A percentile compares a stretch with the other conserved stretches of the same genome.
Conservation (phyloP, 176 grass and related monocot species). For the Melocanna baccifera region DNA sequence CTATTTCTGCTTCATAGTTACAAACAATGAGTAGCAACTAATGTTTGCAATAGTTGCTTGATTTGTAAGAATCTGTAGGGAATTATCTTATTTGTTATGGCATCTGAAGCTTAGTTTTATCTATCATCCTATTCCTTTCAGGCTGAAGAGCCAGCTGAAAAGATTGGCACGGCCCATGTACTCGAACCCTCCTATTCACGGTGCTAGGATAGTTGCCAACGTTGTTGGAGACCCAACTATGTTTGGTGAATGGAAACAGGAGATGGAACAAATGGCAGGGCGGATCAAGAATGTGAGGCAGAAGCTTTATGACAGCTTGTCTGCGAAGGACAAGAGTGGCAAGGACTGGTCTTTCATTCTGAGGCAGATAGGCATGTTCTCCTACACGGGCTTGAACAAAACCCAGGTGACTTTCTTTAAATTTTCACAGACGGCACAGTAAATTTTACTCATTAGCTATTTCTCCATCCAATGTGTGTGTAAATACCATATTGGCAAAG, state of each 20-base stretch:
- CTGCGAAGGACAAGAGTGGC: constrained; percentile 67
- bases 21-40: neutral
- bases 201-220: constrained; percentile 87
- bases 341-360: constrained; percentile 99
- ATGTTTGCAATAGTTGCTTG: neutral
- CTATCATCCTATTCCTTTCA: constrained; percentile 17
- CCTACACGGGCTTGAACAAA: constrained; percentile 87
- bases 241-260: constrained; percentile 92
- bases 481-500: neutral
- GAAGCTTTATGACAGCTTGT: constrained; percentile 70
- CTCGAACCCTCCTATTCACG: constrained; percentile 86
- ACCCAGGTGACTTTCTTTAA: constrained; percentile 48
- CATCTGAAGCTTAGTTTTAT: neutral
- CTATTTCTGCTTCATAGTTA: neutral
- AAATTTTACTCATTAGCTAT: neutral
- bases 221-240: constrained; percentile 81
- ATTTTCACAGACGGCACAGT: neutral
- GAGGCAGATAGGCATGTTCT: constrained; percentile 97
- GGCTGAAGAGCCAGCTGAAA: constrained; percentile 98
- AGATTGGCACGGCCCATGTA: constrained; percentile 92
- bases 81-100: neutral
- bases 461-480: neutral
- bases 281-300: constrained; percentile 91
- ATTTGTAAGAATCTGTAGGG: neutral
- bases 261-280: constrained; percentile 91